Evolutionary conservation across 2,329 filamentous ascomycete species (phyloP).

Genomic region (Neonectria sp.): DNA sequence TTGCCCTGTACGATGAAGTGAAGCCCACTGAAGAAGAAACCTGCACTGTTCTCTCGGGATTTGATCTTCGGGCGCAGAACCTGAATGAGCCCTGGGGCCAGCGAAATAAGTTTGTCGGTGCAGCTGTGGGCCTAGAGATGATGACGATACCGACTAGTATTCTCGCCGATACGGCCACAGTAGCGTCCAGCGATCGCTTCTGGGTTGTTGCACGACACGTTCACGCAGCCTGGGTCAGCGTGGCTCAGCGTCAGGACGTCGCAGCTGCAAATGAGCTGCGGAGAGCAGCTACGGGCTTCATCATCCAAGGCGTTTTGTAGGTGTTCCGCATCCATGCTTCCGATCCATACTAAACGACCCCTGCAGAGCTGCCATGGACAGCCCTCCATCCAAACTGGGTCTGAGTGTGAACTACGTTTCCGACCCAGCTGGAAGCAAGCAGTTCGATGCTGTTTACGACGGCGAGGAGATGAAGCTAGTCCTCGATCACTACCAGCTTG

Average conservation of each 20-base stretch:
- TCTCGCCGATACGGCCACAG: not conserved
- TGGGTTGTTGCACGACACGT: constrained; percentile 20
- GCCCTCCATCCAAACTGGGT: constrained; percentile 6
- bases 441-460: constrained; percentile 11
- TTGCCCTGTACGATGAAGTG: constrained; percentile 12
- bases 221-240: constrained; percentile 13
- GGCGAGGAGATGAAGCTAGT: not conserved
- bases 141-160: constrained; percentile 18
- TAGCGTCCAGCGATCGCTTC: constrained; percentile 1
- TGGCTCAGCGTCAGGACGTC: constrained; percentile 21
- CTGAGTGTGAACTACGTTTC: constrained; percentile 20
- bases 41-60: constrained; percentile 18
- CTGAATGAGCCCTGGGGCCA: constrained; percentile 19
- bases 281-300: constrained; percentile 17
- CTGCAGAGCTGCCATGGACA: constrained; percentile 4
- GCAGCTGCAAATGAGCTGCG: constrained; percentile 23
- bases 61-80: constrained; percentile 20
- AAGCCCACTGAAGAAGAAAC: constrained; percentile 3
- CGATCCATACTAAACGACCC: not conserved
- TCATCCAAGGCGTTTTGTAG: constrained; percentile 16
- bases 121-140: constrained; percentile 23
- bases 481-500: constrained; percentile 18
- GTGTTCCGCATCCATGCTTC: not conserved
- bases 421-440: constrained; percentile 22
- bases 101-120: constrained; percentile 21